These are phyloP conservation scores for Cinchona pubescens DNA, from an alignment of 257 asterid species.

Conservation along the genomic window DNA sequence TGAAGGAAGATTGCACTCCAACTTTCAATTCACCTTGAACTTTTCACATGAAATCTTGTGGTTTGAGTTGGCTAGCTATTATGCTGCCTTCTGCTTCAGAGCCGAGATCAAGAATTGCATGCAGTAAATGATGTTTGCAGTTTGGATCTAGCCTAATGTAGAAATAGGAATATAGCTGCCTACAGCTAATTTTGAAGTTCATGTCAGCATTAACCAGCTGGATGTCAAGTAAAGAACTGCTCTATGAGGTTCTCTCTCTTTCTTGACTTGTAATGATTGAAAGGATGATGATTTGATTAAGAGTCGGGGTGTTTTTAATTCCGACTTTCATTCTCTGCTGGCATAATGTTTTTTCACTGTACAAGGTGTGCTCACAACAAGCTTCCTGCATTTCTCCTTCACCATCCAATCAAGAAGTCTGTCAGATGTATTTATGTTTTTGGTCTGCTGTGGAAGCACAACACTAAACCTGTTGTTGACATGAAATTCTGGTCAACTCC, in stretches of 20 bases:
- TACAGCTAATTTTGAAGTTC: not conserved
- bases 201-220: not conserved
- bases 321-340: not conserved
- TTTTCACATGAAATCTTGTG: not conserved
- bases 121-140: not conserved
- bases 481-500: not conserved
- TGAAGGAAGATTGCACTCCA: not conserved
- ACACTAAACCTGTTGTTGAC: too few relatives aligned
- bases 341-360: not conserved
- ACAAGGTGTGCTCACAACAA: not conserved
- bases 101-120: not conserved
- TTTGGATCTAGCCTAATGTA: not conserved
- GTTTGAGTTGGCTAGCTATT: slow-evolving; percentile 8
- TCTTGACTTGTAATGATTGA: not conserved
- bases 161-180: not conserved
- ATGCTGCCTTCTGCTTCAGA: not conserved
- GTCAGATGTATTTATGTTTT: not conserved
- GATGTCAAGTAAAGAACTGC: not conserved
- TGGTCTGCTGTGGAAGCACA: not conserved
- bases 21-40: not conserved
- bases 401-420: not conserved
- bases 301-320: too few relatives aligned
- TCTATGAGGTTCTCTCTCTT: not conserved
- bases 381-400: not conserved
- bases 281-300: not conserved